phyloP scores from a whole-genome alignment of 2,329 filamentous ascomycete species.

The Penicillium vulpinum region DNA sequence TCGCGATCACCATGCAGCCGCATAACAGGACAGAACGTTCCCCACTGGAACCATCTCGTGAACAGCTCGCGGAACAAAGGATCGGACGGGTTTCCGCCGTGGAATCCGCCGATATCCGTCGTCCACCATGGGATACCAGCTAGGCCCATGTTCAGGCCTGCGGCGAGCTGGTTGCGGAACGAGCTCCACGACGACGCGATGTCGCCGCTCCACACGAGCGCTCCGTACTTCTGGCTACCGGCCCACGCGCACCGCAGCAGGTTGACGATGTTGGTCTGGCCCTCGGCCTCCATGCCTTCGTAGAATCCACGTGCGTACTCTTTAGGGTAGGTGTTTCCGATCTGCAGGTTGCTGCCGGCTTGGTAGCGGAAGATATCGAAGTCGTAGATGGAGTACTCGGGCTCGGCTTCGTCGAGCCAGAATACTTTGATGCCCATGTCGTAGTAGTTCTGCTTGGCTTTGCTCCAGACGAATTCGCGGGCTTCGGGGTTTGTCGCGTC shows the following conservation, averaged over 20 bases:
- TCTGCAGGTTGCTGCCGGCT: constrained; percentile 53
- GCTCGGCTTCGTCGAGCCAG: constrained; percentile 70
- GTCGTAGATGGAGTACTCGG: constrained; percentile 65
- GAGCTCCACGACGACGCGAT: constrained; percentile 64
- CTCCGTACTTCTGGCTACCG: constrained; percentile 63
- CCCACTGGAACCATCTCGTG: constrained; percentile 70
- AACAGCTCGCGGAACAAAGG: constrained; percentile 62
- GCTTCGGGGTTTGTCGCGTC: constrained; percentile 65
- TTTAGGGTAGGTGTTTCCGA: constrained; percentile 62
- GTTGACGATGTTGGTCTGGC: constrained; percentile 60
- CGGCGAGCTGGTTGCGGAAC: constrained; percentile 61
- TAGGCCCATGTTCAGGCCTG: constrained; percentile 66
- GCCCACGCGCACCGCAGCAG: constrained; percentile 60
- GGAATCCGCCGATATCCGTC: constrained; percentile 70
- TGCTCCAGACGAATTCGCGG: constrained; percentile 60
- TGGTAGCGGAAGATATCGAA: constrained; percentile 67
- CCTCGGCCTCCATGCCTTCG: constrained; percentile 56
- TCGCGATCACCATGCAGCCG: constrained; percentile 66
- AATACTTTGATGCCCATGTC: constrained; percentile 63
- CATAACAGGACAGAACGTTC: constrained; percentile 67
- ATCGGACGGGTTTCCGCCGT: constrained; percentile 61
- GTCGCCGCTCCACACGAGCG: constrained; percentile 67
- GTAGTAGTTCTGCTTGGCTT: constrained; percentile 62
- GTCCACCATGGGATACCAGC: constrained; percentile 68
- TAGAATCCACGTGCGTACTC: constrained; percentile 62